Conservation (phyloP, 139 green algal species). For the Trebouxia sp. region DNA sequence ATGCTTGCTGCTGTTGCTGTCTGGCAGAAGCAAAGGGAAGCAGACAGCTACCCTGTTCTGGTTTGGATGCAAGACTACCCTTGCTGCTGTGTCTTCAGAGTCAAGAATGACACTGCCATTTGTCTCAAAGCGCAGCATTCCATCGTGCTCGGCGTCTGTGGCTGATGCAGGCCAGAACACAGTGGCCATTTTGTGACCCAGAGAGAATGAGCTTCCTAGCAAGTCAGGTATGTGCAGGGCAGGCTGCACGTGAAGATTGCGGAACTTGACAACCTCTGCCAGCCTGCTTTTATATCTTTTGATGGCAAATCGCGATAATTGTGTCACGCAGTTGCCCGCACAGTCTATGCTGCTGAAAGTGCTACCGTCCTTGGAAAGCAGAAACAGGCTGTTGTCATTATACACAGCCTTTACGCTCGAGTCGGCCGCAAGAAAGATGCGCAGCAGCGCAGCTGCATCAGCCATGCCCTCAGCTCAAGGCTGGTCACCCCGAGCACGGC, state of each 20-base stretch:
- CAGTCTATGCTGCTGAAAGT: conserved; percentile 43
- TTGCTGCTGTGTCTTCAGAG: conserved; percentile 50
- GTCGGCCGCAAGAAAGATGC: conserved; percentile 47
- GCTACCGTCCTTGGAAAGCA: conserved; percentile 46
- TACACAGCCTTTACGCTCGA: conserved; percentile 63
- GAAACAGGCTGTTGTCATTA: conserved; percentile 59
- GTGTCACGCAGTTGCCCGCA: conserved; percentile 37
- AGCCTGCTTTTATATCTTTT: conserved; percentile 41
- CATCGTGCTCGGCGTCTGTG: conserved; percentile 31
- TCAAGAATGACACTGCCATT: conserved; percentile 48
- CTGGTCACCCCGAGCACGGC: neutral
- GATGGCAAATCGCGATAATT: conserved; percentile 62
- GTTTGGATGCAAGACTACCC: conserved; percentile 54
- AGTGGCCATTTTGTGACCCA: neutral
- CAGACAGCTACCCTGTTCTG: conserved; percentile 57
- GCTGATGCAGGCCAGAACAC: neutral
- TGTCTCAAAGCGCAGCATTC: conserved; percentile 35
- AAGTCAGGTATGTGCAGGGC: conserved; percentile 23
- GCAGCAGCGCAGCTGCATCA: neutral
- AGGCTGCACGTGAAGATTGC: conserved; percentile 60
- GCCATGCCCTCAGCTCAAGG: too few relatives aligned
- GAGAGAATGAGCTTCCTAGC: neutral
- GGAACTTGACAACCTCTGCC: conserved; percentile 55
- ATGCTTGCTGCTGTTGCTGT: conserved; percentile 36
- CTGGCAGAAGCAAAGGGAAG: conserved; percentile 69